Conservation (phyloP, 1,139 yeast species). For the Diutina rugosa region DNA sequence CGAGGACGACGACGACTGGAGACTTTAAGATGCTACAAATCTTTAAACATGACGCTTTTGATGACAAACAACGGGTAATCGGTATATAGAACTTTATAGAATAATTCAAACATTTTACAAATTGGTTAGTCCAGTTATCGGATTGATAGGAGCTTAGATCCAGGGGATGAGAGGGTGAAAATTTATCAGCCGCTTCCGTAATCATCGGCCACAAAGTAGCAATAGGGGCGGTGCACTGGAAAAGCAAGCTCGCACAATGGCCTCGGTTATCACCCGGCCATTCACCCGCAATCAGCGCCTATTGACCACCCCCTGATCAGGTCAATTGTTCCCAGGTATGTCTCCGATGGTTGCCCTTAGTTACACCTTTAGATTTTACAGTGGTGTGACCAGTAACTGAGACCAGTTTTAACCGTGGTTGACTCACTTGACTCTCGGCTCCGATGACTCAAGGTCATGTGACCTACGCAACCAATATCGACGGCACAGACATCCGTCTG, state of each 20-base stretch:
- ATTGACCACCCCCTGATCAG: background rate
- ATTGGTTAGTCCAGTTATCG: background rate
- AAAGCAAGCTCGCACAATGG: background rate
- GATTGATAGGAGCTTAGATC: too few relatives aligned
- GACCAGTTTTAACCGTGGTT: too few relatives aligned
- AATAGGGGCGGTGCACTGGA: background rate
- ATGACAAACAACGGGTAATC: background rate
- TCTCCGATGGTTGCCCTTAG: too few relatives aligned
- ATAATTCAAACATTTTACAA: too few relatives aligned
- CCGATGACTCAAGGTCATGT: background rate
- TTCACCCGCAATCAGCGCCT: background rate
- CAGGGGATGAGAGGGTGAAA: too few relatives aligned
- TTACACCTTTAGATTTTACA: too few relatives aligned
- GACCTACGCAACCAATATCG: background rate
- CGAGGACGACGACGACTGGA: background rate
- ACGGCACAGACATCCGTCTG: too few relatives aligned
- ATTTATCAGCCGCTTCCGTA: background rate
- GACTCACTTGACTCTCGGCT: background rate
- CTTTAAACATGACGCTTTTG: background rate
- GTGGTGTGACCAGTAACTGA: too few relatives aligned
- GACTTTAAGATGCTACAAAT: background rate
- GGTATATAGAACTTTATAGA: background rate
- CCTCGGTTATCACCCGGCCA: background rate
- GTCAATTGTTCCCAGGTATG: background rate
- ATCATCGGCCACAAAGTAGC: background rate